Conservation (phyloP, 2,329 filamentous ascomycete species). For the Helotiales sp. region DNA sequence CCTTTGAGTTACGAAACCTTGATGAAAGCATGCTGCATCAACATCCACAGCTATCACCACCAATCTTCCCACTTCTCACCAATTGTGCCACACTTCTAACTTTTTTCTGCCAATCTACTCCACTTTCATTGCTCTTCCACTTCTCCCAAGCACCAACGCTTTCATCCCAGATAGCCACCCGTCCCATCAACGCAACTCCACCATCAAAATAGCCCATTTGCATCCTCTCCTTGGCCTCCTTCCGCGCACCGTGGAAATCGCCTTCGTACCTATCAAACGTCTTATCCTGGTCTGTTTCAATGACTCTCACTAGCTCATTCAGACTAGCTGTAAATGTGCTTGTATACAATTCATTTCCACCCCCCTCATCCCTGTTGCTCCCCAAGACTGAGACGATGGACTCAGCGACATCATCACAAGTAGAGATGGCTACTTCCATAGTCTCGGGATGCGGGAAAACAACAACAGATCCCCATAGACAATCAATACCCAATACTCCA, state of each 20-base stretch:
- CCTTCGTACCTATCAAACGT: conserved; percentile 18
- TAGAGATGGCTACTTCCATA: conserved; percentile 7
- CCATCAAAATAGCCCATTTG: conserved; percentile 20
- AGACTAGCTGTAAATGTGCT: conserved; percentile 9
- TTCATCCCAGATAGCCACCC: conserved; percentile 21
- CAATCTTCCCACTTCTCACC: conserved; percentile 14
- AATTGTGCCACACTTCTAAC: conserved; percentile 3
- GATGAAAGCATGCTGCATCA: neutral
- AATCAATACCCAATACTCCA: conserved; percentile 19
- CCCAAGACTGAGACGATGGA: neutral
- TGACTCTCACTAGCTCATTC: conserved; percentile 6
- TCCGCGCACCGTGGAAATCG: conserved; percentile 13
- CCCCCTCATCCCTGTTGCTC: neutral
- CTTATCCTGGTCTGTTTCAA: conserved; percentile 14
- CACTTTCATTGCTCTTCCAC: conserved; percentile 3
- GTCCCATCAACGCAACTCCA: conserved; percentile 17
- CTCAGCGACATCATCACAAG: conserved; percentile 9
- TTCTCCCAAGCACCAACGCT: conserved; percentile 10
- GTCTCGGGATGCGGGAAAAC: conserved; percentile 6
- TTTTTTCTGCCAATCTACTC: conserved; percentile 1
- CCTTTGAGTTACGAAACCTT: neutral
- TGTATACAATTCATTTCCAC: conserved; percentile 1
- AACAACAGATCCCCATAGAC: conserved; percentile 11
- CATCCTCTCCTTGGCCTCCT: conserved; percentile 21
- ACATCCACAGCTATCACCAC: conserved; percentile 18